Evolutionary conservation across 1,284 basidiomycete species (phyloP).

Genomic region (Albatrellus sp.): DNA sequence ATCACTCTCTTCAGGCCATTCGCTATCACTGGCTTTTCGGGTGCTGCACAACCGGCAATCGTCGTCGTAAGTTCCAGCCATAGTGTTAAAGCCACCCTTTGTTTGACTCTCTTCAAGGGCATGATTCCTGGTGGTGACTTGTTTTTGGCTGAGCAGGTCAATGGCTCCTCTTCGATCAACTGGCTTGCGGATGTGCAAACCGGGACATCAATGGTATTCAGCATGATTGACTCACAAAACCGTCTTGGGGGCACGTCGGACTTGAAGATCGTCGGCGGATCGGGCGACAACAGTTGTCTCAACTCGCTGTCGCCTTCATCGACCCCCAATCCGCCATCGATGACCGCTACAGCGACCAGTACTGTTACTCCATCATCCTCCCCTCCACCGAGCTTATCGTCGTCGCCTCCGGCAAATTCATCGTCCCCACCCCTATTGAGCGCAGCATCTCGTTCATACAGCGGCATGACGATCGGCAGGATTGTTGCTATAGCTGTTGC

Average conservation of each 20-base stretch:
- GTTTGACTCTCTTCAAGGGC: constrained; percentile 28
- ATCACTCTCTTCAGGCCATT: constrained; percentile 29
- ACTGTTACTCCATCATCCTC: too few relatives aligned
- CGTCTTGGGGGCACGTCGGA: constrained; percentile 48
- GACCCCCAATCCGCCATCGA: constrained; percentile 11
- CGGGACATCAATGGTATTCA: constrained; percentile 48
- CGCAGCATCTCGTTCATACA: too few relatives aligned
- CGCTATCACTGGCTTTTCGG: constrained; percentile 33
- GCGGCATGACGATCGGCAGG: constrained; percentile 44
- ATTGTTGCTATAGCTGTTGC: constrained; percentile 24
- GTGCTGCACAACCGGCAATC: constrained; percentile 45
- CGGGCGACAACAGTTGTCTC: constrained; percentile 16
- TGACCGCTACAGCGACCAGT: constrained; percentile 3
- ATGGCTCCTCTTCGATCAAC: constrained; percentile 28
- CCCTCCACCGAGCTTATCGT: too few relatives aligned
- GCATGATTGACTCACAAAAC: constrained; percentile 46
- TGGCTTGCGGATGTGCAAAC: constrained; percentile 45
- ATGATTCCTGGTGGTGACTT: constrained; percentile 51
- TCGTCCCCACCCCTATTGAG: too few relatives aligned
- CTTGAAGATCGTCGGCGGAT: constrained; percentile 12
- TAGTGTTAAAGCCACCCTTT: background rate
- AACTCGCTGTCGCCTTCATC: constrained; percentile 25
- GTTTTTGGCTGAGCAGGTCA: constrained; percentile 33
- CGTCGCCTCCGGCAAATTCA: too few relatives aligned
- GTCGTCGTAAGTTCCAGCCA: constrained; percentile 33